Conservation (phyloP, 768 basidiomycete species). For the Hericium rajendrae region DNA sequence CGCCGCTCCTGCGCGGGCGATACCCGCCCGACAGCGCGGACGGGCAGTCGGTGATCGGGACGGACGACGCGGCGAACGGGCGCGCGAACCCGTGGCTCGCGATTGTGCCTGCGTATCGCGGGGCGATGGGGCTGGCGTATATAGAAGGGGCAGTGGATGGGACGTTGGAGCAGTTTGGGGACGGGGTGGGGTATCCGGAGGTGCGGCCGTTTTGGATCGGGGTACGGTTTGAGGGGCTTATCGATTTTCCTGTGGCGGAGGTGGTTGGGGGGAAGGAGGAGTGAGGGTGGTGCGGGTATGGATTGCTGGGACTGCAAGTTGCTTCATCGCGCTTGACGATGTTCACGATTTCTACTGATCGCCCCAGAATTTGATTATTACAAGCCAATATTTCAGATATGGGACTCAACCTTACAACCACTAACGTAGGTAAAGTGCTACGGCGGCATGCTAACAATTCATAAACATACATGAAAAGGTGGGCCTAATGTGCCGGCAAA, state of each 20-base stretch:
- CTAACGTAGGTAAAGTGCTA: too few species aligned
- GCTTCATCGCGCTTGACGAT: too few species aligned
- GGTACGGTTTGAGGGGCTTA: slow-evolving; percentile 3
- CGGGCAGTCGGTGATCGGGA: not conserved
- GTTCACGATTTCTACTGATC: too few species aligned
- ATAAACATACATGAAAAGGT: too few species aligned
- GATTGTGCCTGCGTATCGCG: slow-evolving; percentile 2
- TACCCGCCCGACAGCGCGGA: not conserved
- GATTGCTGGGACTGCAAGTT: too few species aligned
- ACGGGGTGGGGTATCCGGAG: slow-evolving; percentile 5
- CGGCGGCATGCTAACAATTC: too few species aligned
- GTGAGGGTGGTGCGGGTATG: not conserved
- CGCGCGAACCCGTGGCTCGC: slow-evolving; percentile 7
- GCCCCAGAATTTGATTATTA: too few species aligned
- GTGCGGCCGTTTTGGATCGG: slow-evolving; percentile 4
- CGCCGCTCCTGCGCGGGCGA: not conserved
- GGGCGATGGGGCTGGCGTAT: not conserved
- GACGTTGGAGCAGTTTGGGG: slow-evolving; percentile 2
- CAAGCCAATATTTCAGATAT: too few species aligned
- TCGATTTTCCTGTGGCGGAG: not conserved
- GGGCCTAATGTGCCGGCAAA: too few species aligned
- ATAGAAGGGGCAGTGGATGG: not conserved
- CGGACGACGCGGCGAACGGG: not conserved
- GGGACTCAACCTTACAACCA: too few species aligned
- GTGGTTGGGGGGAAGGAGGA: not conserved